Percentiles rank a stretch among this genome's conserved stretches.
phyloP scores from a whole-genome alignment of 208 protist genomes.

The Leishmania lainsoni region DNA sequence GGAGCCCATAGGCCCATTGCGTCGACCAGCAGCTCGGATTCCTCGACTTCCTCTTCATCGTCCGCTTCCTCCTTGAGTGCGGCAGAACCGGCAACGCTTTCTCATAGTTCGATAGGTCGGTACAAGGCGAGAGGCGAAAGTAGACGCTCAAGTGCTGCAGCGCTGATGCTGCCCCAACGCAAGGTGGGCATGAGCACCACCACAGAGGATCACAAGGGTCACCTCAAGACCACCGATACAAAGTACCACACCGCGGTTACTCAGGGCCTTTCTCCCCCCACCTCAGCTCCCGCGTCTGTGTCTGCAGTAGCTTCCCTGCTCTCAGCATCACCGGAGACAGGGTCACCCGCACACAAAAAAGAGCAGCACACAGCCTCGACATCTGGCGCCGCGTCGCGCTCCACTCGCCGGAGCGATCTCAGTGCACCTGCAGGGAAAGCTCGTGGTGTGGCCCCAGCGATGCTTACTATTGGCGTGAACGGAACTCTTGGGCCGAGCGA shows the following conservation, averaged over 20 bases:
- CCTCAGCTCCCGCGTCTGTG: not conserved
- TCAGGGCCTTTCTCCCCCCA: not conserved
- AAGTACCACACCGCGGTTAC: not conserved
- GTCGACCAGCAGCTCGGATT: not conserved
- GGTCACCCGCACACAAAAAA: not conserved
- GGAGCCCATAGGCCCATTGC: not conserved
- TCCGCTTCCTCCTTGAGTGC: conserved; percentile 1
- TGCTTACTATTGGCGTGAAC: conserved; percentile 2
- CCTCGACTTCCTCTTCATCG: conserved; percentile 9
- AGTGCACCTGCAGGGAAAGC: not conserved
- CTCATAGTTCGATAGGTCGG: not conserved
- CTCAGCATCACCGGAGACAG: not conserved
- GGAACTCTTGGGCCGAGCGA: conserved; percentile 22
- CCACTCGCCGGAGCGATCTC: not conserved
- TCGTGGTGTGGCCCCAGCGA: not conserved
- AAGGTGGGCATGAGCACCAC: not conserved
- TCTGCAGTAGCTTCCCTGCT: not conserved
- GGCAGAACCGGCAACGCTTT: not conserved
- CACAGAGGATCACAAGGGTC: not conserved
- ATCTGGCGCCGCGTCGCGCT: not conserved
- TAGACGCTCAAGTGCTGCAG: not conserved
- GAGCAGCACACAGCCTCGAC: not conserved
- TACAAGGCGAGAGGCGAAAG: not conserved
- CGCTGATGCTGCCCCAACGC: not conserved
- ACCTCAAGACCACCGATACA: not conserved